phyloP scores from a whole-genome alignment of 208 protist genomes.

The Wallacemonas collosoma region DNA sequence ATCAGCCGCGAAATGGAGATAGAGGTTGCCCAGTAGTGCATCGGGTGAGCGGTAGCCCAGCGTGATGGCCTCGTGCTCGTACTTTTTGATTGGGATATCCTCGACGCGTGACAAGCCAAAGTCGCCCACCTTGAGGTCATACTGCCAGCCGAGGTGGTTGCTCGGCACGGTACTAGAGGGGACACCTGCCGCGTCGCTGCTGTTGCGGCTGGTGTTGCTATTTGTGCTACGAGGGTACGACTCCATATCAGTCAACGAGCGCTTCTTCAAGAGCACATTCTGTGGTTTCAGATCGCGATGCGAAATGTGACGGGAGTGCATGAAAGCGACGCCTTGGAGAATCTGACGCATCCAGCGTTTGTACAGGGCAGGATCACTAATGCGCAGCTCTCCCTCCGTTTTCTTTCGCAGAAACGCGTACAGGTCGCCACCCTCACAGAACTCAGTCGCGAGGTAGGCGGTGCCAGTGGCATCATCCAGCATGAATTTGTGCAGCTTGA shows the following conservation, averaged over 20 bases:
- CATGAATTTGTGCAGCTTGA: slow-evolving; percentile 95
- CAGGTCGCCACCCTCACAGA: slow-evolving; percentile 94
- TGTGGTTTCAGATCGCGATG: slow-evolving; percentile 76
- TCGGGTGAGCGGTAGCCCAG: slow-evolving; percentile 95
- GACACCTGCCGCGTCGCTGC: not conserved
- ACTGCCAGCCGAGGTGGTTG: slow-evolving; percentile 22
- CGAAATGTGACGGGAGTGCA: slow-evolving; percentile 68
- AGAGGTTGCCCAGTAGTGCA: slow-evolving; percentile 84
- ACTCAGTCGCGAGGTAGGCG: slow-evolving; percentile 96
- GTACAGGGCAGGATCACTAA: slow-evolving; percentile 44
- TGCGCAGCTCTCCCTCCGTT: slow-evolving; percentile 21
- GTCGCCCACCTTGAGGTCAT: slow-evolving; percentile 84
- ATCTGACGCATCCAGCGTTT: slow-evolving; percentile 73
- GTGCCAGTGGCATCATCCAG: slow-evolving; percentile 76
- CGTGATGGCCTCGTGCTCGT: slow-evolving; percentile 91
- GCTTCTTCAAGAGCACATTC: slow-evolving; percentile 75
- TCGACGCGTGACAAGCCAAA: slow-evolving; percentile 87
- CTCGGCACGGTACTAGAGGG: too few relatives aligned
- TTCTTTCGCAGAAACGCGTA: slow-evolving; percentile 89
- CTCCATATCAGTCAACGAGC: slow-evolving; percentile 3
- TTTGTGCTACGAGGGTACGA: not conserved
- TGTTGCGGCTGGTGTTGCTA: not conserved
- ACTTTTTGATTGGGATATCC: slow-evolving; percentile 91
- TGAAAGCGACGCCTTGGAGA: slow-evolving; percentile 61
- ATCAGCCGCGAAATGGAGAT: slow-evolving; percentile 81